phyloP scores from a whole-genome alignment of 129 eudicot species.

The Flaveria linearis region DNA sequence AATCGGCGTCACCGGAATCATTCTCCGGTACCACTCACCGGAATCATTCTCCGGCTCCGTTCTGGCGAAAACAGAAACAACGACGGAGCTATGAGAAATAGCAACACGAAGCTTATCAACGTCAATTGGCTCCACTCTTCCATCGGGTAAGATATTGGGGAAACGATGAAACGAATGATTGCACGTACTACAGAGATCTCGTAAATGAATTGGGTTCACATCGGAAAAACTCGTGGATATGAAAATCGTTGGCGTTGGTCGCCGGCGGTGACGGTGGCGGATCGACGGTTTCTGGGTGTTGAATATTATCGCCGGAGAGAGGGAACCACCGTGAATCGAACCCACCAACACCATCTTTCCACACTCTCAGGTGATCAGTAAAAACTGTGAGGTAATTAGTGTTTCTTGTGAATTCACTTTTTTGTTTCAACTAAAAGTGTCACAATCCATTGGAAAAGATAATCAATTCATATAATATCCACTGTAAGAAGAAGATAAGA shows the following conservation, averaged over 20 bases:
- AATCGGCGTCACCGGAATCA: conserved; percentile 65
- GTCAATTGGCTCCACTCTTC: conserved; percentile 53
- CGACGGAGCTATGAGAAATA: conserved; percentile 60
- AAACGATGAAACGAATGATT: conserved; percentile 80
- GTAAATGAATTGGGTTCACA: conserved; percentile 48
- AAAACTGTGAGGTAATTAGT: not conserved
- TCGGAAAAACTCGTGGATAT: conserved; percentile 62
- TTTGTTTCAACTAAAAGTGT: conserved; percentile 1
- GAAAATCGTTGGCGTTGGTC: conserved; percentile 51
- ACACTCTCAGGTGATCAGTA: not conserved
- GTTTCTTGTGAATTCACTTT: not conserved
- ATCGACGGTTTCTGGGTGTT: conserved; percentile 29
- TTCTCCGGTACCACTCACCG: conserved; percentile 51
- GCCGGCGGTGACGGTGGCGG: conserved; percentile 33
- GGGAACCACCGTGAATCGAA: conserved; percentile 44
- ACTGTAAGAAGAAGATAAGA: conserved; percentile 30
- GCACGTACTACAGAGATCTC: conserved; percentile 63
- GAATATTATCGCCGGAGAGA: conserved; percentile 38
- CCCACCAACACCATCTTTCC: conserved; percentile 47
- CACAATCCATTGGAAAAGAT: conserved; percentile 25
- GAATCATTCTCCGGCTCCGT: conserved; percentile 27
- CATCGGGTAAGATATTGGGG: conserved; percentile 47
- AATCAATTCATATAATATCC: conserved; percentile 2
- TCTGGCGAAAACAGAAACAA: conserved; percentile 61
- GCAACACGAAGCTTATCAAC: conserved; percentile 56